Base-by-base conservation (phyloP, 2,329 filamentous ascomycete species). In the Oidium heveae region DNA sequence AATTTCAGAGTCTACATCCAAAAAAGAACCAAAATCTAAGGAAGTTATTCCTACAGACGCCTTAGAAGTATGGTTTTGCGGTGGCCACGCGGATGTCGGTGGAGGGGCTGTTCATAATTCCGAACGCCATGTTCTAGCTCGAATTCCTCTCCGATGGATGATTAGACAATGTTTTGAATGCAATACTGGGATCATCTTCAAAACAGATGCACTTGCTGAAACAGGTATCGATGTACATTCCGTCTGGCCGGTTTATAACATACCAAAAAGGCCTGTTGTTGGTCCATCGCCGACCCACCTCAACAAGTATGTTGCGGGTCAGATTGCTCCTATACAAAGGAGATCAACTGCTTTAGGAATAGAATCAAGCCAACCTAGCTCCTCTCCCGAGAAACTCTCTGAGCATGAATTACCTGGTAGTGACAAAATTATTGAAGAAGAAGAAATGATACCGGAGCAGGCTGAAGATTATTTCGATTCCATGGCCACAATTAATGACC, bases 81-180 rank as follows among this genome's bases (percentile, higher is more conserved):
- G 70, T 5, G 69, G 12, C 62, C 69, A 71, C 56, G 67, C 64
- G 2, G 70, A 72, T 59, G 64, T 71, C 9, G 69, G 70, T n/a
- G 69, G 69, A 1, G 69, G 70, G 3, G 68, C 69, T 1, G 67
- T 69, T 3, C 56, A 60, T 2, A 71, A 71, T 56, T 65, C 66
- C 36, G 63, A 62, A 43, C 64, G 69, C 1, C 69, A 71, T 55
- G 69, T 68, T 59, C 65, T 72, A 9, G 65, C 68, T 4, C 67
- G 67, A 2, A 71, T 71, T 15, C 69, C 70, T 5, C 63, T 72
- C 2, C 66, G 69, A 2, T 72, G 70, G 70, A 72, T 72, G 70
- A 63, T 72, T 12, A 64, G 69, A 20, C 69, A 72, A 58, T 68
- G 66, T 56, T 72, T 72, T 58, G 68, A 70, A 57, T 71, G 69